Evolutionary conservation across 179 eudicot species (phyloP), one percentile per base, ranked within the genome.

Genomic region (Vitellaria paradoxa): DNA sequence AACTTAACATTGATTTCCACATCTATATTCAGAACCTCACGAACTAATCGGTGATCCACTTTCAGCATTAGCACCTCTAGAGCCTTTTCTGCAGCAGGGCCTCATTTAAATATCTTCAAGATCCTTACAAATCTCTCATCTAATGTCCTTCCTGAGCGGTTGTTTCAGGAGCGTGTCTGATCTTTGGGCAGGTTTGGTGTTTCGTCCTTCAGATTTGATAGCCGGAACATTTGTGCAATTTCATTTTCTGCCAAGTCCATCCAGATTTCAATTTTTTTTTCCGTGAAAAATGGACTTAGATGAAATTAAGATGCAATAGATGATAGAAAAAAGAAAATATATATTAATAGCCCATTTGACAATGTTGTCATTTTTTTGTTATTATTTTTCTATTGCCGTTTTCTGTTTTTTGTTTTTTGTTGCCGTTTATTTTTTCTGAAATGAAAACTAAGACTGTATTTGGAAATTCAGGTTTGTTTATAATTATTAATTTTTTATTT

Each of bases 41-140:
- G 89, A 65, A 95, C 97, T 82, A 95, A 87, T 67, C 97, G 85
- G 83, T 89, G 91, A 81, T 93, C 97, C 20, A 95, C 97, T 81
- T 85, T 93, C 77, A 95, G 40, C 82, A 86, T 89, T 26, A 95
- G 92, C 65, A 95, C 99, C 84, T 95, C 98, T 73, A 95, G n/a
- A 67, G 99, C 99, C 91, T 90, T 95, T 87, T 95, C 99, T 55
- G 98, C 95, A 83, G 93, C 99, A 68, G 97, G 89, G 10, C 99
- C 99, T 98, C 99, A 95, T 85, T 93, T 95, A 63, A 95, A 95
- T 75, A 95, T 91, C 85, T 93, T 95, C 81, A 95, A 81, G 61
- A 95, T 93, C 82, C 97, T 86, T 53, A 91, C 89, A 40, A 95
- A 95, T 77, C 98, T 89, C 84, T 91, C 97, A 73, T 93, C 98